Base-by-base conservation (phyloP, 1,284 basidiomycete genomes). In the Ustilago esculenta region DNA sequence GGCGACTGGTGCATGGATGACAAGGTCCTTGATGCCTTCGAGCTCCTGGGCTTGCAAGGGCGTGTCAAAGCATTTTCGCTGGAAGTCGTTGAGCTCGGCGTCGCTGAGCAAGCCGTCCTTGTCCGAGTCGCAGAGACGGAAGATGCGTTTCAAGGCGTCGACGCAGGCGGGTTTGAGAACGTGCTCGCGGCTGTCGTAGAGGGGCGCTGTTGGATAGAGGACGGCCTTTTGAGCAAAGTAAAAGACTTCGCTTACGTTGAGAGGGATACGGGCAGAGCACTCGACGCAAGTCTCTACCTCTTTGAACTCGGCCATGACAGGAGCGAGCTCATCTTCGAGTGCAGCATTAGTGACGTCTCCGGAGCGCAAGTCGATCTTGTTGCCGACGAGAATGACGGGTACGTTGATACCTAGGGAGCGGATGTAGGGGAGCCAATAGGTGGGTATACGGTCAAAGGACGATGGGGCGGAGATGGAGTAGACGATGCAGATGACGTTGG, bases 161-260 rank as follows among this genome's bases (percentile, higher is more conserved):
- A 91, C 86, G 80, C 94, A 98, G 49, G 92, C 91, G 7, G 92
- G 92, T 86, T 98, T 98, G 45, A 81, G 71, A 6, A 70, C 70
- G 84, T 98, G 95, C 77, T 96, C 92, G 79, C 94, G 86, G 7
- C 94, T 96, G 83, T 98, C 95, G 83, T 98, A 98, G 21, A 98
- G 84, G 4, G 95, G 95, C 7, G 96, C 95, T 5, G 94, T 96
- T 1, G 96, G 95, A 82, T 98, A 93, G 15, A 98, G 85, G 23
- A 98, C 96, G 5, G 96, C 96, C 82, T 97, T 98, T 83, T 97
- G 95, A 0, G 96, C 95, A 83, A 97, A 98, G 83, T 96, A 98
- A 84, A 98, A 96, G n/a, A 97, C 92, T 83, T 97, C 95, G 27
- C 93, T 94, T 45, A 98, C 90, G 83, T 98, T 98, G 90, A 79